Evolutionary conservation across 176 grass and related monocot genomes (phyloP).

Genomic region (Phragmites australis): DNA sequence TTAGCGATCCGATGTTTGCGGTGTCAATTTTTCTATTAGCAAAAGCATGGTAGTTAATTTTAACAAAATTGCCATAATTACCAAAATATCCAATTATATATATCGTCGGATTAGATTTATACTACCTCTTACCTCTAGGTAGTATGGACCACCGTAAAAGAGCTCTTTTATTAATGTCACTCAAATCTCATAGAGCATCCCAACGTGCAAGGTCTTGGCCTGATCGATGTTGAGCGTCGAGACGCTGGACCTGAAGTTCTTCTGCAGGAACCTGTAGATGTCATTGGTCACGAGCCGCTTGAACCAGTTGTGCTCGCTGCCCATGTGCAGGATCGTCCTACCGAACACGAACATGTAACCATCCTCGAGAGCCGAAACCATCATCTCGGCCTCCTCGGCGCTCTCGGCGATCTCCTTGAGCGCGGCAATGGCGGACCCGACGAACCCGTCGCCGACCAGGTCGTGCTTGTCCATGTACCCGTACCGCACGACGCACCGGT

Average conservation of each 20-base stretch:
- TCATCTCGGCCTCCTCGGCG: slow-evolving; percentile 17
- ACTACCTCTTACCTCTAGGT: no score
- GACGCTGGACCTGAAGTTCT: slow-evolving; percentile 49
- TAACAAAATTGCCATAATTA: no score
- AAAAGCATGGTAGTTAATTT: no score
- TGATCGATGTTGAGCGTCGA: slow-evolving; percentile 39
- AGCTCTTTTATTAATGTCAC: no score
- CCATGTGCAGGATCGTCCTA: slow-evolving; percentile 47
- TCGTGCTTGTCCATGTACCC: slow-evolving; percentile 51
- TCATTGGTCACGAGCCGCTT: slow-evolving; percentile 25
- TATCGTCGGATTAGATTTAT: no score
- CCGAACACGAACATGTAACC: slow-evolving; percentile 39
- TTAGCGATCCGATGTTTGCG: no score
- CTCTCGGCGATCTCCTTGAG: slow-evolving; percentile 7
- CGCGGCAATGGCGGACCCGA: slow-evolving; percentile 17
- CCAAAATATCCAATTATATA: no score
- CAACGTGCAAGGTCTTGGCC: slow-evolving; percentile 48
- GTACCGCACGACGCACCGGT: slow-evolving; percentile 44
- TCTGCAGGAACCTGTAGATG: slow-evolving; percentile 55
- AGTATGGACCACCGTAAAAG: no score
- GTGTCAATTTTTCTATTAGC: no score
- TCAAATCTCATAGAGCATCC: slow-evolving; percentile 44
- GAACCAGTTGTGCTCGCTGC: background rate
- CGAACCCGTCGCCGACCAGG: slow-evolving; percentile 43
- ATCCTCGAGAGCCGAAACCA: background rate